A percentile compares a stretch with the other conserved stretches of the same genome.
These are phyloP conservation scores for Groenewaldozyma auringiensis DNA, from an alignment of 1,139 yeast species.

Conservation along the genomic window DNA sequence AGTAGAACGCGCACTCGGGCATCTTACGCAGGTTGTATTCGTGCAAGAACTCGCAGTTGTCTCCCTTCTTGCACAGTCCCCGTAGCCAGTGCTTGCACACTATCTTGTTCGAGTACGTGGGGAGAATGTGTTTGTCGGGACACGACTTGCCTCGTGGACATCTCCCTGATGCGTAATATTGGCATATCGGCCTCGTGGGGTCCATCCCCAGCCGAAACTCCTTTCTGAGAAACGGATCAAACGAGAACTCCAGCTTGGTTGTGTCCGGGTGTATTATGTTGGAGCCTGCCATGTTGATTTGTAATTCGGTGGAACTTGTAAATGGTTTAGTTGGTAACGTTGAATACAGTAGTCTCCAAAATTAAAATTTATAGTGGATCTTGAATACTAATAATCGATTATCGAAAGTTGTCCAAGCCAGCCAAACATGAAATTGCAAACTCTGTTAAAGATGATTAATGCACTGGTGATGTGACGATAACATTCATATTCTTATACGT, in stretches of 20 bases:
- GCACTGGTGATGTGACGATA: too few relatives aligned
- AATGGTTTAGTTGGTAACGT: too few relatives aligned
- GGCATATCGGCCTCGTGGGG: constrained; percentile 87
- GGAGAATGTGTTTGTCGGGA: constrained; percentile 80
- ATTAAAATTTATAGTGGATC: too few relatives aligned
- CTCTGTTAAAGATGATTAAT: too few relatives aligned
- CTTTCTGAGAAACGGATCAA: constrained; percentile 72
- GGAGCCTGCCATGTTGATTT: not conserved
- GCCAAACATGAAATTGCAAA: too few relatives aligned
- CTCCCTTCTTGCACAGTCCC: constrained; percentile 94
- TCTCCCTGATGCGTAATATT: constrained; percentile 60
- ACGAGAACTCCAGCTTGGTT: constrained; percentile 50
- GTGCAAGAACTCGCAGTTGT: constrained; percentile 91
- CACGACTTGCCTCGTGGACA: constrained; percentile 85
- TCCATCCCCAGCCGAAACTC: constrained; percentile 80
- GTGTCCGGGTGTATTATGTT: constrained; percentile 29
- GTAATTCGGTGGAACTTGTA: too few relatives aligned
- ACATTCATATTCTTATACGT: too few relatives aligned
- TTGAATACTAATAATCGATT: too few relatives aligned
- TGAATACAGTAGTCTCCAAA: too few relatives aligned
- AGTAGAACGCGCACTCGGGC: constrained; percentile 92
- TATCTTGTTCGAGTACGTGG: constrained; percentile 73
- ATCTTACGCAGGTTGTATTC: constrained; percentile 89
- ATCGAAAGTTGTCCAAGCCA: too few relatives aligned
- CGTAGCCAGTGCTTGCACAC: constrained; percentile 98